Evolutionary conservation across 805 yeast genomes (phyloP).

Genomic region (Sungouiozyma ichnusensis): DNA sequence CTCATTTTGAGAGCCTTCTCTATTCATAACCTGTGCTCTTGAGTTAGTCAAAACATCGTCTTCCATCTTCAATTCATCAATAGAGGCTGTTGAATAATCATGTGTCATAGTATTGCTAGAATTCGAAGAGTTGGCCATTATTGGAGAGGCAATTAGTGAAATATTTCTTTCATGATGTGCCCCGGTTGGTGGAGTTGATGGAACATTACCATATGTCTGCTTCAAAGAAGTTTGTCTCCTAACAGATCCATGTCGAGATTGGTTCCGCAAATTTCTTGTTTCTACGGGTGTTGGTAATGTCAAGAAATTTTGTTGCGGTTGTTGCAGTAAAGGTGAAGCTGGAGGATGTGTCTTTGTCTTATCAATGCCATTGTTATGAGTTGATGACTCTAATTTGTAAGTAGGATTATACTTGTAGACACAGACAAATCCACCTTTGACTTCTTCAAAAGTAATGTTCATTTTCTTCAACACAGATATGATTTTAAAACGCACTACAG

Average conservation of each 20-base stretch:
- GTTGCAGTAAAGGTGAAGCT: background rate
- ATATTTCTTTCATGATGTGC: constrained; percentile 20
- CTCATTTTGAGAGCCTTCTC: constrained; percentile 40
- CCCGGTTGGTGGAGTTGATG: constrained; percentile 46
- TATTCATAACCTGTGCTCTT: constrained; percentile 52
- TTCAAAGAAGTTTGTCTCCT: constrained; percentile 28
- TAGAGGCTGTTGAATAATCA: constrained; percentile 27
- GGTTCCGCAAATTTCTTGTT: constrained; percentile 1
- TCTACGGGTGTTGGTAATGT: constrained; percentile 3
- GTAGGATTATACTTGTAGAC: constrained; percentile 41
- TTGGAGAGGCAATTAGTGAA: constrained; percentile 23
- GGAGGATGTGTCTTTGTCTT: background rate
- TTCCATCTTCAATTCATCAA: constrained; percentile 25
- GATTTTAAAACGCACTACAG: constrained; percentile 76
- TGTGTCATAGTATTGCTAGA: constrained; percentile 9
- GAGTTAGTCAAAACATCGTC: constrained; percentile 36
- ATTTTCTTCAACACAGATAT: constrained; percentile 64
- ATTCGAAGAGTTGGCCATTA: constrained; percentile 3
- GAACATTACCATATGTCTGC: constrained; percentile 32
- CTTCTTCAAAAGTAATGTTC: constrained; percentile 78
- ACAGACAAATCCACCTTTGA: constrained; percentile 89
- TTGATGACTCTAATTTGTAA: constrained; percentile 25
- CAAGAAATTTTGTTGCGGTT: constrained; percentile 2
- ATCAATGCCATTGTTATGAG: constrained; percentile 5
- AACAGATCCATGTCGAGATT: constrained; percentile 29